A percentile compares a stretch with the other conserved stretches of the same genome.
phyloP scores from a whole-genome alignment of 2,329 filamentous ascomycete genomes.

The Pseudocercospora crystallina region DNA sequence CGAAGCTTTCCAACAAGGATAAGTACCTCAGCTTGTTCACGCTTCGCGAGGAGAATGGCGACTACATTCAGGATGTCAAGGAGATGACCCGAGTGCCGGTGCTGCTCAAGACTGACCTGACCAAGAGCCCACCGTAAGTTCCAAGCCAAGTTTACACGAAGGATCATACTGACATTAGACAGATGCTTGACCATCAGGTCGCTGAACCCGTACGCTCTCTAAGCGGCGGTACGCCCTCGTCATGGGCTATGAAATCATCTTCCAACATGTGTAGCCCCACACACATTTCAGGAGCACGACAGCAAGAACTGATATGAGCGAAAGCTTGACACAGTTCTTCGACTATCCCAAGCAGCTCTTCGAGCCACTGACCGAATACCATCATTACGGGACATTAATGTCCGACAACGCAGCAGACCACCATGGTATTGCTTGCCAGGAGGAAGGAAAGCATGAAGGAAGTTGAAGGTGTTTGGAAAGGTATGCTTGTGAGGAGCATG shows the following conservation, averaged over 20 bases:
- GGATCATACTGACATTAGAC: constrained; percentile 38
- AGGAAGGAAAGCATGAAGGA: constrained; percentile 3
- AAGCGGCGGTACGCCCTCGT: constrained; percentile 17
- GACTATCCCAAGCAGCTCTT: constrained; percentile 6
- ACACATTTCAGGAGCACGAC: constrained; percentile 18
- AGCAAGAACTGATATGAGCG: constrained; percentile 13
- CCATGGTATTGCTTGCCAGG: not conserved
- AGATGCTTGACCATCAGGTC: constrained; percentile 83
- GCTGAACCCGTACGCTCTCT: constrained; percentile 72
- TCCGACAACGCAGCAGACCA: not conserved
- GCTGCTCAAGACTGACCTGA: constrained; percentile 95
- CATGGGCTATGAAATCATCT: too few species aligned
- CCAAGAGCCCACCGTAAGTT: constrained; percentile 98
- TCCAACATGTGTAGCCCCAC: constrained; percentile 4
- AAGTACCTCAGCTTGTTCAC: constrained; percentile 91
- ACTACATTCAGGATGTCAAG: constrained; percentile 96
- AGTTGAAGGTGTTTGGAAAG: constrained; percentile 5
- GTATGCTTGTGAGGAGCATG: constrained; percentile 16
- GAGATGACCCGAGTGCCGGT: constrained; percentile 98
- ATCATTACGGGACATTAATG: constrained; percentile 17
- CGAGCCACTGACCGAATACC: constrained; percentile 28
- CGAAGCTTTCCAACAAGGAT: constrained; percentile 86
- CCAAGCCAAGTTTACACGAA: not conserved
- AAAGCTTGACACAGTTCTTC: constrained; percentile 13
- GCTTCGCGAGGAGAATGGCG: constrained; percentile 85